phyloP scores from a whole-genome alignment of 495 filamentous ascomycete species.

The Staphylotrichum longicolle region DNA sequence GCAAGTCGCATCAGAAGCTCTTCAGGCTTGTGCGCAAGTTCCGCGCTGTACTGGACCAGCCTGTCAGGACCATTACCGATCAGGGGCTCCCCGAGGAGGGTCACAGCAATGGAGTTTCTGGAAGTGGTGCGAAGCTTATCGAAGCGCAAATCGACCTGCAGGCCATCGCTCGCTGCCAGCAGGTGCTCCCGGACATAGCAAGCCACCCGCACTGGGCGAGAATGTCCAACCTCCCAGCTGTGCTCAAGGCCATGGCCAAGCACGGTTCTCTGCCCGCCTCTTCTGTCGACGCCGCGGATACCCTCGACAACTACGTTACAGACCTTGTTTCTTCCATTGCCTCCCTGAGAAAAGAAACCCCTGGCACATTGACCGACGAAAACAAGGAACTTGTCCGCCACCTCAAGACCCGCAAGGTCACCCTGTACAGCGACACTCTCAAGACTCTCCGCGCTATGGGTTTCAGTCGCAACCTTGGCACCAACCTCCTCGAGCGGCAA shows the following conservation, averaged over 20 bases:
- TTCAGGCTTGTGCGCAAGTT: slow-evolving; percentile 91
- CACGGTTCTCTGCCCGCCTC: slow-evolving; percentile 51
- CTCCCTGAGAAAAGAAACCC: slow-evolving; percentile 77
- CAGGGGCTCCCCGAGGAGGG: slow-evolving; percentile 61
- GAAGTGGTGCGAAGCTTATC: not conserved
- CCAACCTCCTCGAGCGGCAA: slow-evolving; percentile 67
- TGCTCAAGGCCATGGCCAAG: slow-evolving; percentile 50
- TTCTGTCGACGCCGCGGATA: slow-evolving; percentile 54
- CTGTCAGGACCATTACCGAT: slow-evolving; percentile 61
- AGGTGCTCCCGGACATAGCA: slow-evolving; percentile 53
- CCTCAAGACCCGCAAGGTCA: slow-evolving; percentile 86
- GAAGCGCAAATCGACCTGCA: slow-evolving; percentile 46
- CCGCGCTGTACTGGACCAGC: slow-evolving; percentile 67
- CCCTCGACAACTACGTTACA: slow-evolving; percentile 63
- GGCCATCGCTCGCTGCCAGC: slow-evolving; percentile 52
- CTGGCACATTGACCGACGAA: slow-evolving; percentile 69
- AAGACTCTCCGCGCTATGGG: slow-evolving; percentile 83
- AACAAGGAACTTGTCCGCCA: slow-evolving; percentile 79
- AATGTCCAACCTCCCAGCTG: slow-evolving; percentile 65
- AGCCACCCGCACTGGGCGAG: slow-evolving; percentile 57
- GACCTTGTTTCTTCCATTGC: slow-evolving; percentile 66
- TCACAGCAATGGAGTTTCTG: slow-evolving; percentile 11
- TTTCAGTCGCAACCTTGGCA: slow-evolving; percentile 72
- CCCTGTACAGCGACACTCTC: slow-evolving; percentile 82
- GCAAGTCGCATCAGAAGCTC: slow-evolving; percentile 84